Evolutionary conservation across 495 filamentous ascomycete genomes (phyloP).

Genomic region (Trichocladium antarcticum): DNA sequence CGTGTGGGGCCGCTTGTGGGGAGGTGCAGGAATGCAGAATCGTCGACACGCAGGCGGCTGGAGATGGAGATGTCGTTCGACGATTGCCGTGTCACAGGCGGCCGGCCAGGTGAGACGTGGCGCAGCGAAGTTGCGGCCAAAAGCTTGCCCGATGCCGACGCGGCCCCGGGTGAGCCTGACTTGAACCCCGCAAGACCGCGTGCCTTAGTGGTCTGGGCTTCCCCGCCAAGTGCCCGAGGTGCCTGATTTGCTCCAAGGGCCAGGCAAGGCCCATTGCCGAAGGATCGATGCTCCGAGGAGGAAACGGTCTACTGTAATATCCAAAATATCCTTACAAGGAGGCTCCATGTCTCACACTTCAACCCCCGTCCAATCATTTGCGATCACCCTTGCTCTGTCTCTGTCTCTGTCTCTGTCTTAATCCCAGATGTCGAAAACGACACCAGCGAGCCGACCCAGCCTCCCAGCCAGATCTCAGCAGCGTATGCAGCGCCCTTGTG

Average conservation of each 20-base stretch:
- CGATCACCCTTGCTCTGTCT: not conserved
- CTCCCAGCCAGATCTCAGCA: too few species aligned
- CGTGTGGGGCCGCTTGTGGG: not conserved
- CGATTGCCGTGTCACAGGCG: not conserved
- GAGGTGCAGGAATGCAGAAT: not conserved
- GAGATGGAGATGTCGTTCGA: not conserved
- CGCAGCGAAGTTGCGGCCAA: not conserved
- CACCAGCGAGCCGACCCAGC: too few species aligned
- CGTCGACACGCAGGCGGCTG: not conserved
- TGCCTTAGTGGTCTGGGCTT: not conserved
- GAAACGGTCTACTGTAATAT: not conserved
- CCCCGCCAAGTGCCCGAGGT: not conserved
- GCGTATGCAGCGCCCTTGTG: too few species aligned
- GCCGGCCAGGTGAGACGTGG: not conserved
- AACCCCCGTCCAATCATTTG: not conserved
- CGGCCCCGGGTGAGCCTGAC: not conserved
- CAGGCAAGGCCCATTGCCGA: not conserved
- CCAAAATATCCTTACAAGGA: not conserved
- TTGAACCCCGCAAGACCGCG: too few species aligned
- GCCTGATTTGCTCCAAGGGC: not conserved
- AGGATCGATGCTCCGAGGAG: not conserved
- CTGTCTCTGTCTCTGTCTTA: too few species aligned
- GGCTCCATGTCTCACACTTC: not conserved
- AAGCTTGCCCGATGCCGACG: slow-evolving; percentile 12
- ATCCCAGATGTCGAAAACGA: too few species aligned